A percentile compares a stretch with the other conserved stretches of the same genome.
These are phyloP conservation scores for Aeminium ludgeri DNA, from an alignment of 495 filamentous ascomycete genomes.

Conservation along the genomic window DNA sequence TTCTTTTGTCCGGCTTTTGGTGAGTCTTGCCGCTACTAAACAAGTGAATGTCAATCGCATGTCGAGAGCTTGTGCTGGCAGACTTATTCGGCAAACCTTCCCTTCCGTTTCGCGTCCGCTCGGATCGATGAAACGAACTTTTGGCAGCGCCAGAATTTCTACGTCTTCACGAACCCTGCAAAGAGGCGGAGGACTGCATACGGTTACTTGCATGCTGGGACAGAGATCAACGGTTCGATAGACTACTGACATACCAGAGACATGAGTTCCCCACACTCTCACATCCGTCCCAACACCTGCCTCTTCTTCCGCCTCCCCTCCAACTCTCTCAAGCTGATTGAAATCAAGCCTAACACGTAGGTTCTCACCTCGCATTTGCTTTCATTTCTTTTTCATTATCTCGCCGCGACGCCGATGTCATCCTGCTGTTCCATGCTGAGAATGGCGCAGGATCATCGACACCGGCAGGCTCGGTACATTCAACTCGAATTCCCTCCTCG, in stretches of 20 bases:
- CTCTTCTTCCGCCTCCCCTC: slow-evolving; percentile 53
- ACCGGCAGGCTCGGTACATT: slow-evolving; percentile 85
- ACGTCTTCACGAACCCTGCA: no score
- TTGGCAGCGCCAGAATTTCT: no score
- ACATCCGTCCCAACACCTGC: slow-evolving; percentile 43
- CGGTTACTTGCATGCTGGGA: no score
- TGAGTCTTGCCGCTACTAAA: no score
- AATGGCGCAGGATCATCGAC: slow-evolving; percentile 48
- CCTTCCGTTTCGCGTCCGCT: no score
- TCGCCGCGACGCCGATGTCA: slow-evolving; percentile 8
- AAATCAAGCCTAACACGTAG: slow-evolving; percentile 63
- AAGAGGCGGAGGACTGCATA: no score
- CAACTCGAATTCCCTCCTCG: slow-evolving; percentile 67
- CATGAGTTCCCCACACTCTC: background rate
- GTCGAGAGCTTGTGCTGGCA: no score
- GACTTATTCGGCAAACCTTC: no score
- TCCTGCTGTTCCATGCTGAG: slow-evolving; percentile 12
- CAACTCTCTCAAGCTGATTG: slow-evolving; percentile 41
- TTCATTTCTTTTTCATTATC: background rate
- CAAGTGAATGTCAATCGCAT: no score
- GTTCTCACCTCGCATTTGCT: slow-evolving; percentile 22
- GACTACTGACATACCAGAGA: no score
- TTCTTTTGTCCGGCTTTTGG: no score
- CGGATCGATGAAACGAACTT: no score
- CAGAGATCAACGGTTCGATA: background rate